Percentiles rank a stretch among this genome's conserved stretches.
phyloP scores from a whole-genome alignment of 495 filamentous ascomycete species.

The Chaetomium tenue region DNA sequence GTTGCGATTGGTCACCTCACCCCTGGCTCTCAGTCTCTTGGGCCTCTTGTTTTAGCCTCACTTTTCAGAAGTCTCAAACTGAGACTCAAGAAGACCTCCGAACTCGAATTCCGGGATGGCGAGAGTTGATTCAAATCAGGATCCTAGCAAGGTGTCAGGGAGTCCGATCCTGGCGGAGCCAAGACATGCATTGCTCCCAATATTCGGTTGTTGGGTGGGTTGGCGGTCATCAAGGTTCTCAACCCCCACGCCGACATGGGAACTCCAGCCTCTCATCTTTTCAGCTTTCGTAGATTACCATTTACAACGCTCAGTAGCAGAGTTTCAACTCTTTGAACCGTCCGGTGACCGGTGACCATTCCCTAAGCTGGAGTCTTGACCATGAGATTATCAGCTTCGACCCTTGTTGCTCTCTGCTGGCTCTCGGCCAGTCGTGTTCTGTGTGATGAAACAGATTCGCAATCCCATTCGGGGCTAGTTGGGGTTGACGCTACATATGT shows the following conservation, averaged over 20 bases:
- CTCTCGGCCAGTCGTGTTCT: background rate
- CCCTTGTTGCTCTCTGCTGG: background rate
- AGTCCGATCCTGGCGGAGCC: background rate
- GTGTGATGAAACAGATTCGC: background rate
- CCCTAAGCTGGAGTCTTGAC: background rate
- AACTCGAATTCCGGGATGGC: background rate
- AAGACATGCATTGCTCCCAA: background rate
- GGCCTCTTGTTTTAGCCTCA: too few relatives aligned
- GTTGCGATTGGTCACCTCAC: constrained; percentile 14
- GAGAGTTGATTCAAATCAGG: background rate
- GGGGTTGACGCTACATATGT: background rate
- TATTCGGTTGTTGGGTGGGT: background rate
- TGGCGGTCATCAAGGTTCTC: constrained; percentile 12
- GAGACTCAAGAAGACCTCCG: background rate
- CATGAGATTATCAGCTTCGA: background rate
- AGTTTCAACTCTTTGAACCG: background rate
- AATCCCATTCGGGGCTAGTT: background rate
- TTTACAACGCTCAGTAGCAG: background rate
- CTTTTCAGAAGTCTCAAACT: background rate
- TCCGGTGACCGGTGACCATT: background rate
- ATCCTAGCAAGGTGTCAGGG: background rate
- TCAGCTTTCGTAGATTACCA: background rate
- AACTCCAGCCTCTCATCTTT: background rate
- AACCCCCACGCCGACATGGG: too few relatives aligned
- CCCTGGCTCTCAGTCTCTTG: too few relatives aligned